Conservation (phyloP, 2,329 filamentous ascomycete species). For the Colletotrichum chlorophyti region DNA sequence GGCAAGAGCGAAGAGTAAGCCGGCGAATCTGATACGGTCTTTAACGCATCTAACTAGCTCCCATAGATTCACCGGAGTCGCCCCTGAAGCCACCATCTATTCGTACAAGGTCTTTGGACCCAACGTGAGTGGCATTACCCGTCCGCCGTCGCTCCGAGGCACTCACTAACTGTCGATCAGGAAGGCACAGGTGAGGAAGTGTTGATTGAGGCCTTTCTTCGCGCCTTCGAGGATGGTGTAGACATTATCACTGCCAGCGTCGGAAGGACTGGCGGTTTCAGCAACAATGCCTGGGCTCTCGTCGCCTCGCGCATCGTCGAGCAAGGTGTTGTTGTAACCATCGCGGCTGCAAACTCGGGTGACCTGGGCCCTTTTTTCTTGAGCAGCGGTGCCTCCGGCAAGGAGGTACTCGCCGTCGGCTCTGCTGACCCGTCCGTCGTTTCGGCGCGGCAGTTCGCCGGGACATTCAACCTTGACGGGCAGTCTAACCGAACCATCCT, state of each 20-base stretch:
- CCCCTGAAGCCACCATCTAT: conserved; percentile 22
- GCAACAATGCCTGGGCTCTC: conserved; percentile 49
- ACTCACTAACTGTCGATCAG: neutral
- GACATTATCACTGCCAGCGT: conserved; percentile 28
- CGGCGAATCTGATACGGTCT: too few relatives aligned
- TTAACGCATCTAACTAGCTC: too few relatives aligned
- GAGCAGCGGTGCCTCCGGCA: conserved; percentile 34
- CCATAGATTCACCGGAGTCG: conserved; percentile 20
- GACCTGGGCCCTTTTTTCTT: conserved; percentile 33
- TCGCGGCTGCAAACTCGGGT: conserved; percentile 26
- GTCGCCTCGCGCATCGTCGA: conserved; percentile 48
- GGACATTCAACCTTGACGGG: conserved; percentile 32
- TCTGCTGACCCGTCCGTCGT: conserved; percentile 23
- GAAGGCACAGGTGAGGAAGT: conserved; percentile 22
- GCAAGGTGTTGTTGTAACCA: conserved; percentile 35
- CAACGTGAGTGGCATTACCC: neutral
- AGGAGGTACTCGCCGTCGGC: conserved; percentile 34
- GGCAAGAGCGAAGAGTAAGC: conserved; percentile 5
- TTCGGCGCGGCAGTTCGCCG: conserved; percentile 27
- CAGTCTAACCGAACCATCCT: conserved; percentile 33
- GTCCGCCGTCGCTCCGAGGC: neutral
- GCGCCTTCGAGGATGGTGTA: conserved; percentile 26
- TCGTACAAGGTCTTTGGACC: conserved; percentile 27
- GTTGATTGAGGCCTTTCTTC: conserved; percentile 27
- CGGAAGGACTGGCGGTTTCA: conserved; percentile 34